Conservation (phyloP, 2,329 filamentous ascomycete species). For the Microthyrium microscopicum region DNA sequence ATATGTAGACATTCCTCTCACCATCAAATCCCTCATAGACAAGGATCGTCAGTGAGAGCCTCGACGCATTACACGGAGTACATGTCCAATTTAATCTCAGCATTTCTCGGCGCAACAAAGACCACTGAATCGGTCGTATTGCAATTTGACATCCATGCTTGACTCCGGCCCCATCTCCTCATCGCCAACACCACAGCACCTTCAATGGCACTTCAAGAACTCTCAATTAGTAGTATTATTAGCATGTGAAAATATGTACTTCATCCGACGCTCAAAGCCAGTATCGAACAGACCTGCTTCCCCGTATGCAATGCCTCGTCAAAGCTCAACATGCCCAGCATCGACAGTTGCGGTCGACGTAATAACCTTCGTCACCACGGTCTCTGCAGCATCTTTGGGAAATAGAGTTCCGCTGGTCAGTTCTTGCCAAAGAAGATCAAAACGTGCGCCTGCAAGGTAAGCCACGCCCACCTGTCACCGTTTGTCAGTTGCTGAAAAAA, state of each 20-base stretch:
- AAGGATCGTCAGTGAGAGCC: not conserved
- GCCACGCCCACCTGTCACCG: constrained; percentile 51
- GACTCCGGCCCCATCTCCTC: not conserved
- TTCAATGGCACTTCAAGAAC: not conserved
- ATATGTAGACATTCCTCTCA: not conserved
- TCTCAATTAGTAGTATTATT: not conserved
- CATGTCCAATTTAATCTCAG: constrained; percentile 43
- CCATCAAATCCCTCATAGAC: not conserved
- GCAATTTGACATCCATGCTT: constrained; percentile 99
- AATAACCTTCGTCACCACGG: not conserved
- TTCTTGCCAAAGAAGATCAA: constrained; percentile 51
- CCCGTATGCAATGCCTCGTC: not conserved
- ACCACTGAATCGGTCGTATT: constrained; percentile 66
- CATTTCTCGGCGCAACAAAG: constrained; percentile 98
- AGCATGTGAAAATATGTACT: not conserved
- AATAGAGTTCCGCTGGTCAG: constrained; percentile 27
- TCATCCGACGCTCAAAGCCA: not conserved
- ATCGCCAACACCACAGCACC: not conserved
- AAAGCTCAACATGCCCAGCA: constrained; percentile 5
- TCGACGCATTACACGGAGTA: not conserved
- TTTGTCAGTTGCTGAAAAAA: constrained; percentile 4
- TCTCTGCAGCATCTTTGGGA: constrained; percentile 2
- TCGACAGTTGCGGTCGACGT: not conserved
- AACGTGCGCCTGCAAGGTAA: constrained; percentile 65
- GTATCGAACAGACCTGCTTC: not conserved